These are phyloP conservation scores for Stagonosporopsis rhizophila DNA, from an alignment of 2,329 filamentous ascomycete genomes.

Conservation along the genomic window DNA sequence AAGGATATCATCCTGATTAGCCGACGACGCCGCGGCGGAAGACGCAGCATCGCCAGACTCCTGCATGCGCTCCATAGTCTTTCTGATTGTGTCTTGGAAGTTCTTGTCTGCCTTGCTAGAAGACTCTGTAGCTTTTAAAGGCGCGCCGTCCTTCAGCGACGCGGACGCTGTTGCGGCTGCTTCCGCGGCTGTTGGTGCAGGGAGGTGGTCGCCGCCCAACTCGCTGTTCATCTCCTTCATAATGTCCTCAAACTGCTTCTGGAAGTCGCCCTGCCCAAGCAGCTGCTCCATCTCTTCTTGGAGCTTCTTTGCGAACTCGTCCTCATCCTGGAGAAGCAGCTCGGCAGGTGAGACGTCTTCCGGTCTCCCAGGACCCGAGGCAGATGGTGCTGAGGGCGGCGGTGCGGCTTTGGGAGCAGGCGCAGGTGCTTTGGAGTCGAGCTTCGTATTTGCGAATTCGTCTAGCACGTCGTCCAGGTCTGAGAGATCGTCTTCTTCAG, in stretches of 20 bases:
- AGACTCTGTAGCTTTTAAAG: slow-evolving; percentile 14
- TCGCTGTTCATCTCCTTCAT: slow-evolving; percentile 70
- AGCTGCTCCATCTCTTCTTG: slow-evolving; percentile 88
- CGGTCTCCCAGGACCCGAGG: slow-evolving; percentile 51
- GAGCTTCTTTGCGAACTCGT: slow-evolving; percentile 84
- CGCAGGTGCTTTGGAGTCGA: slow-evolving; percentile 56
- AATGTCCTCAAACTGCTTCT: slow-evolving; percentile 78
- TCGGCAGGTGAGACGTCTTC: slow-evolving; percentile 40
- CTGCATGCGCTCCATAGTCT: slow-evolving; percentile 96
- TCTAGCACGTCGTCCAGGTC: slow-evolving; percentile 96
- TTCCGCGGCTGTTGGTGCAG: slow-evolving; percentile 19
- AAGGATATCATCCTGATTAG: slow-evolving; percentile 74
- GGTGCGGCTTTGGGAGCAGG: slow-evolving; percentile 44
- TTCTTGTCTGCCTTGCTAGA: slow-evolving; percentile 63
- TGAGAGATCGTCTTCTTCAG: slow-evolving; percentile 90
- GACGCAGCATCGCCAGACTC: slow-evolving; percentile 85
- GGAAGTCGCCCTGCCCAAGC: slow-evolving; percentile 76
- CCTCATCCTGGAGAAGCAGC: slow-evolving; percentile 50
- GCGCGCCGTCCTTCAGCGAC: slow-evolving; percentile 16
- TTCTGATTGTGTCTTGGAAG: slow-evolving; percentile 91
- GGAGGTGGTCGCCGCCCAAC: slow-evolving; percentile 32
- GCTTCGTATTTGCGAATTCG: slow-evolving; percentile 76
- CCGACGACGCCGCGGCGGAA: slow-evolving; percentile 71
- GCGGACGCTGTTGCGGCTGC: slow-evolving; percentile 40
- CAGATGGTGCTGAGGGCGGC: slow-evolving; percentile 43